These are phyloP conservation scores for Herpotrichia juniperi DNA, from an alignment of 2,329 filamentous ascomycete genomes.

Conservation along the genomic window DNA sequence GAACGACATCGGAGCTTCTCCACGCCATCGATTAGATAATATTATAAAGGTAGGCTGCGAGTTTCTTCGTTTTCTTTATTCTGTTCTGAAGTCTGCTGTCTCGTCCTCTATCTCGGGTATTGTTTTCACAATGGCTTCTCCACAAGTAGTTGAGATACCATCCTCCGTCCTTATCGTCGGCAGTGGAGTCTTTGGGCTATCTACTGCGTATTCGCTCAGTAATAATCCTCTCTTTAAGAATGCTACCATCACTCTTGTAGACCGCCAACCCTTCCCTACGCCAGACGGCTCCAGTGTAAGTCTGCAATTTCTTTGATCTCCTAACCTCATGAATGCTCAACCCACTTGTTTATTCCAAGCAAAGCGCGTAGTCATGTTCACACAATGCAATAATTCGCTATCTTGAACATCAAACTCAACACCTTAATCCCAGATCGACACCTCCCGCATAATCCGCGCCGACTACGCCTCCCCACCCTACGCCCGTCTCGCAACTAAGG, in stretches of 20 bases:
- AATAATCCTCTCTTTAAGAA: constrained; percentile 60
- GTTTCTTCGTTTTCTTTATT: constrained; percentile 8
- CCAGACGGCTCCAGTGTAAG: constrained; percentile 62
- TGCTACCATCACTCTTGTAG: constrained; percentile 63
- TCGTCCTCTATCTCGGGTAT: neutral
- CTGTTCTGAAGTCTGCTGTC: neutral
- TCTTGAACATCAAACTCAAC: constrained; percentile 1
- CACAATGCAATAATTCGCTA: neutral
- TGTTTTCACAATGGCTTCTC: neutral
- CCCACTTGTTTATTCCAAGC: no score
- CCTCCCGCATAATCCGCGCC: constrained; percentile 66
- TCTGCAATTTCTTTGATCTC: neutral
- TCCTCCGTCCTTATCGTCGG: constrained; percentile 57
- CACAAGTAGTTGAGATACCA: neutral
- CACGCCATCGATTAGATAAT: neutral
- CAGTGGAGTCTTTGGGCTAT: constrained; percentile 63
- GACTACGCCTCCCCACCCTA: constrained; percentile 87
- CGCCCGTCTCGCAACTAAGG: constrained; percentile 72
- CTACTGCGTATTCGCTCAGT: constrained; percentile 73
- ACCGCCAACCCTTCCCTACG: constrained; percentile 63
- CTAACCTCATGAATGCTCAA: neutral
- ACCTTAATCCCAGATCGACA: constrained; percentile 55
- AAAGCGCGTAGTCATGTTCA: neutral
- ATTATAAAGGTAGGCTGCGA: constrained; percentile 15
- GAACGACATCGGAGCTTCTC: constrained; percentile 37